These are phyloP conservation scores for Saccharomyces hybrid DNA, from an alignment of 1,139 yeast species.

Conservation along the genomic window DNA sequence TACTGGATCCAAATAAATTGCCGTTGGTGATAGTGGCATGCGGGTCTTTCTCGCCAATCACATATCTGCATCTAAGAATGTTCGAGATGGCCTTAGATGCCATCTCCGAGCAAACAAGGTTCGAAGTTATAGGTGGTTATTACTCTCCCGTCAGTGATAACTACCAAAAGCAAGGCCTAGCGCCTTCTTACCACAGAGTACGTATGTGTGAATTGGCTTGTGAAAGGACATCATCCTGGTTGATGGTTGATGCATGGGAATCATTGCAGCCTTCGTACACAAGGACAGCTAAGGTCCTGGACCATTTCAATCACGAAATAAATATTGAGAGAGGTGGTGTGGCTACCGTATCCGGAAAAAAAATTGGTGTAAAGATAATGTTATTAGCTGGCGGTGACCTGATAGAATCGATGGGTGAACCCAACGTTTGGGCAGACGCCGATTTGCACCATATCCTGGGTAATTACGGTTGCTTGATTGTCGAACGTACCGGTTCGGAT, in stretches of 20 bases:
- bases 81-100: slow-evolving; percentile 97
- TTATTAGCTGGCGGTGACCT: slow-evolving; percentile 95
- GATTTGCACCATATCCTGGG: slow-evolving; percentile 94
- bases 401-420: slow-evolving; percentile 99
- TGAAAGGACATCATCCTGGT: slow-evolving; percentile 93
- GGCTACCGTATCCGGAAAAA: slow-evolving; percentile 58
- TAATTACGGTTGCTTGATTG: slow-evolving; percentile 89
- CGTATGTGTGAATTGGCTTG: slow-evolving; percentile 98
- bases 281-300: slow-evolving; percentile 89
- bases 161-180: slow-evolving; percentile 88
- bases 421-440: slow-evolving; percentile 96
- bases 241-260: slow-evolving; percentile 99
- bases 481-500: slow-evolving; percentile 94
- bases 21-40: slow-evolving; percentile 97
- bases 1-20: slow-evolving; percentile 68
- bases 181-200: slow-evolving; percentile 81
- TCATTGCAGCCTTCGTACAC: slow-evolving; percentile 85
- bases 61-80: slow-evolving; percentile 91
- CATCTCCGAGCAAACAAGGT: slow-evolving; percentile 84
- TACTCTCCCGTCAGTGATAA: slow-evolving; percentile 94
- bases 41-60: slow-evolving; percentile 93
- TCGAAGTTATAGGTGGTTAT: slow-evolving; percentile 94
- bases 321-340: slow-evolving; percentile 80
- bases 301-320: slow-evolving; percentile 93
- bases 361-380: slow-evolving; percentile 89